Conservation (phyloP, 139 green algal genomes). For the Picochlorum sp. region DNA sequence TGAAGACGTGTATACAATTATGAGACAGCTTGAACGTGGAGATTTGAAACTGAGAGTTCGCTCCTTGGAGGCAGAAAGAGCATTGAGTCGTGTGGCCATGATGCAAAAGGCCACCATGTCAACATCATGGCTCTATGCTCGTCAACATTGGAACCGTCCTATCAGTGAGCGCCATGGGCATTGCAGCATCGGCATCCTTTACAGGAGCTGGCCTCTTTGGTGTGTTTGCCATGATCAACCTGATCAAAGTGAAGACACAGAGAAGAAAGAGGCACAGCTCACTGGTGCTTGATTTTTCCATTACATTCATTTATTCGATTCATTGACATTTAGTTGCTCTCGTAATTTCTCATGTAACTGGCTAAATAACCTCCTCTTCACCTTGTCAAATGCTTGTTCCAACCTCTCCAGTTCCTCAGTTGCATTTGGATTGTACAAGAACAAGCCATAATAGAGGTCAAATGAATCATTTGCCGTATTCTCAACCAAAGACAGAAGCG, state of each 20-base stretch:
- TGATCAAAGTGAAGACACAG: slow-evolving; percentile 58
- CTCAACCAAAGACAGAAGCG: slow-evolving; percentile 86
- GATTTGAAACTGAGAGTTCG: slow-evolving; percentile 95
- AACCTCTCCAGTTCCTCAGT: slow-evolving; percentile 69
- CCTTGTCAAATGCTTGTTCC: slow-evolving; percentile 66
- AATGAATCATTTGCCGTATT: slow-evolving; percentile 97
- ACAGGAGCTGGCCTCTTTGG: slow-evolving; percentile 39
- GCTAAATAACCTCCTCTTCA: slow-evolving; percentile 80
- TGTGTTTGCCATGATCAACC: slow-evolving; percentile 35
- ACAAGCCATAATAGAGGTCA: slow-evolving; percentile 99
- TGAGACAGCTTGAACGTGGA: slow-evolving; percentile 72
- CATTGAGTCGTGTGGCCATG: slow-evolving; percentile 70
- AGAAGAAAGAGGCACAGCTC: slow-evolving; percentile 73
- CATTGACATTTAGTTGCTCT: slow-evolving; percentile 28
- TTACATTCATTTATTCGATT: not conserved
- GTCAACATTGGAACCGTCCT: slow-evolving; percentile 92
- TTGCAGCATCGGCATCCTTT: slow-evolving; percentile 42
- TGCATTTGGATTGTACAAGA: slow-evolving; percentile 75
- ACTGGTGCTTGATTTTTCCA: slow-evolving; percentile 22
- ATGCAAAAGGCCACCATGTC: slow-evolving; percentile 56
- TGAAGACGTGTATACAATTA: slow-evolving; percentile 62
- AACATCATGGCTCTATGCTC: slow-evolving; percentile 71
- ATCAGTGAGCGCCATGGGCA: slow-evolving; percentile 30
- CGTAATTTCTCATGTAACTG: slow-evolving; percentile 68
- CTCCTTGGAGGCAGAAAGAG: slow-evolving; percentile 89